These are phyloP conservation scores for Cladosporium sp. DNA, from an alignment of 2,329 filamentous ascomycete species.

Conservation along the genomic window DNA sequence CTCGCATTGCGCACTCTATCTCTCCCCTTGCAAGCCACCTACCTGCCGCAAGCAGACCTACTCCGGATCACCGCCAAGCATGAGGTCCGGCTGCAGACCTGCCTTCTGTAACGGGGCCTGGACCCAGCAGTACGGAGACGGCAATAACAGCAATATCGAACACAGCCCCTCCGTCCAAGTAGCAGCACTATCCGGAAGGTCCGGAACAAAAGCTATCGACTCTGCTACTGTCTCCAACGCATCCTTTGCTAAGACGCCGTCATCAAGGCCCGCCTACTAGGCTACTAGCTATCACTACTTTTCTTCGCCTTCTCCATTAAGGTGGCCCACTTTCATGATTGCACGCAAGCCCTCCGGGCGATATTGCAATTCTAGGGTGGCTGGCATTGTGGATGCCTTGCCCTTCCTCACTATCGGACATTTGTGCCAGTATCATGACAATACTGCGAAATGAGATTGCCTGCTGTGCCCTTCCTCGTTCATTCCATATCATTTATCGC, in stretches of 20 bases:
- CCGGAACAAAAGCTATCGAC: slow-evolving; percentile 5
- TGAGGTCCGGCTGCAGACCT: not conserved
- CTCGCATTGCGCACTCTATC: slow-evolving; percentile 2
- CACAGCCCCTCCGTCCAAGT: not conserved
- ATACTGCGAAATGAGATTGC: not conserved
- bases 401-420: not conserved
- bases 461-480: not conserved
- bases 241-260: not conserved
- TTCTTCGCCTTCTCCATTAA: not conserved
- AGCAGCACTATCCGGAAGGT: not conserved
- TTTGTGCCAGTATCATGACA: not conserved
- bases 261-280: not conserved
- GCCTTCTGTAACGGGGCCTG: not conserved
- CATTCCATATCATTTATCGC: not conserved
- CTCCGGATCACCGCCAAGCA: slow-evolving; percentile 6
- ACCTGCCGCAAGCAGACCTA: not conserved
- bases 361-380: not conserved
- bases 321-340: not conserved
- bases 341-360: not conserved
- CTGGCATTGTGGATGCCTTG: not conserved
- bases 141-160: not conserved
- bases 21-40: not conserved
- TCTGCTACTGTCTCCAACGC: not conserved
- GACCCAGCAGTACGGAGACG: not conserved
- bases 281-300: not conserved